Conservation (phyloP, 108 stramenopile species). For the Cyclotella baltica region DNA sequence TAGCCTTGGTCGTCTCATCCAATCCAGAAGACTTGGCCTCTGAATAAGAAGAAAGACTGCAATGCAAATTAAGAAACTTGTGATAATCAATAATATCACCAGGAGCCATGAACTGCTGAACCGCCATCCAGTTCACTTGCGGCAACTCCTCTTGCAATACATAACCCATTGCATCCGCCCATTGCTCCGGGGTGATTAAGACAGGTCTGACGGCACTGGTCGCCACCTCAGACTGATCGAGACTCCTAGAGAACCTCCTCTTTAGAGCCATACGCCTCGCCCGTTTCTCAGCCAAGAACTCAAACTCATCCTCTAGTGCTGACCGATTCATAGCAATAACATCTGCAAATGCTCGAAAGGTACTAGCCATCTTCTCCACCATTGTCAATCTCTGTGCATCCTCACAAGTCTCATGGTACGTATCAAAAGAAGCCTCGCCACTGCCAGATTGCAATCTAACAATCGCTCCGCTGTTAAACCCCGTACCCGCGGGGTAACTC, state of each 20-base stretch:
- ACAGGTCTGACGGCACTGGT: not conserved
- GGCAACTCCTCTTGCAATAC: not conserved
- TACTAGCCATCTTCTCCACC: not conserved
- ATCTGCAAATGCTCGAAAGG: not conserved
- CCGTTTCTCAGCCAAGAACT: not conserved
- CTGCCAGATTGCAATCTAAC: not conserved
- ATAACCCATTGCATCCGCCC: not conserved
- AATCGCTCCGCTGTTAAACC: not conserved
- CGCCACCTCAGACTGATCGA: not conserved
- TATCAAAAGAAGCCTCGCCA: not conserved
- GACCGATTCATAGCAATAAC: not conserved
- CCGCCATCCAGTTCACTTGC: not conserved
- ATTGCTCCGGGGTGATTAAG: not conserved
- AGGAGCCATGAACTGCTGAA: not conserved
- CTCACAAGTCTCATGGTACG: not conserved
- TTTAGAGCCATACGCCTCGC: not conserved
- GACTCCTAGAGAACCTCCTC: not conserved
- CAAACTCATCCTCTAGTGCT: not conserved
- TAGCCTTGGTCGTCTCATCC: not conserved
- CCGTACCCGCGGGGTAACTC: not conserved
- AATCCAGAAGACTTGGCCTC: not conserved
- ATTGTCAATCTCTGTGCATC: not conserved
- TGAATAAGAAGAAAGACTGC: not conserved
- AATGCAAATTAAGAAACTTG: not conserved
- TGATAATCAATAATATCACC: not conserved